Conservation (phyloP, 73 alveolate genomes). For the Paramecium caudatum region DNA sequence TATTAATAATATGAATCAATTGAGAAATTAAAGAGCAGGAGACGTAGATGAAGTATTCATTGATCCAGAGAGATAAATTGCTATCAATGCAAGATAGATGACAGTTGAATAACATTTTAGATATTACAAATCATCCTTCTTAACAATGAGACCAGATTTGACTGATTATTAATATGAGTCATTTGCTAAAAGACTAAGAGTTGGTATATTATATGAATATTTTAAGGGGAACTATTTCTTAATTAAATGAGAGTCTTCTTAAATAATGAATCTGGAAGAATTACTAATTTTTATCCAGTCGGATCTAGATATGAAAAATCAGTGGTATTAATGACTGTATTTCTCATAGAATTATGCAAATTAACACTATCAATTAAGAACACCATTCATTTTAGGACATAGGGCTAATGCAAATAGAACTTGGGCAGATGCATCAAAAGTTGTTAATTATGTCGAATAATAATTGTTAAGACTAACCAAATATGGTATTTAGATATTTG, state of each 20-base stretch:
- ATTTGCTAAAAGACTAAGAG: conserved; percentile 23
- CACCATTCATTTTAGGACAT: conserved; percentile 60
- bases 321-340: not conserved
- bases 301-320: conserved; percentile 17
- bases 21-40: conserved; percentile 23
- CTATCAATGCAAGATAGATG: conserved; percentile 50
- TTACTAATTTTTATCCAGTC: not conserved
- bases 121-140: conserved; percentile 20
- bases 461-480: not conserved
- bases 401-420: conserved; percentile 62
- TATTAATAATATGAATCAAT: conserved; percentile 37
- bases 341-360: not conserved
- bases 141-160: conserved; percentile 56
- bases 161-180: conserved; percentile 36
- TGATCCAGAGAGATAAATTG: conserved; percentile 64
- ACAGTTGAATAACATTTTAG: conserved; percentile 27
- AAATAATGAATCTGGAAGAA: conserved; percentile 26
- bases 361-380: not conserved
- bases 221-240: conserved; percentile 27
- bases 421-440: conserved; percentile 63
- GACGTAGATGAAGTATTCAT: conserved; percentile 20
- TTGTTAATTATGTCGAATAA: conserved; percentile 36
- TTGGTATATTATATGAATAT: not conserved
- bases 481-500: conserved; percentile 18
- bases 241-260: conserved; percentile 17